Evolutionary conservation across 192 early-diverging fungal species (phyloP).

Genomic region (Podila minutissima): DNA sequence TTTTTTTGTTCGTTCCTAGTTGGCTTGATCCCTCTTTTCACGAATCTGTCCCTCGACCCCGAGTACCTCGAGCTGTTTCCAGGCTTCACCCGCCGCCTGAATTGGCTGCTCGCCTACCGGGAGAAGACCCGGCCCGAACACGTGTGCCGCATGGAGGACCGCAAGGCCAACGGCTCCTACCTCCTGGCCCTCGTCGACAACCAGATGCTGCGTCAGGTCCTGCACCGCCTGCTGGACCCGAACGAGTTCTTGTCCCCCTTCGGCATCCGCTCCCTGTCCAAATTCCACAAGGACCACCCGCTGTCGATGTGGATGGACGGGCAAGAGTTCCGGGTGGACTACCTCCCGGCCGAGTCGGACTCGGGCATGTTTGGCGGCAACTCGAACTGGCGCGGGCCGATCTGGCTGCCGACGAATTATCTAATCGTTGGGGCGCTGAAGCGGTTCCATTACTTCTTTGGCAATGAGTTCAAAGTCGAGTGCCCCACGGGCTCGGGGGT

Average conservation of each 20-base stretch:
- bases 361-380: conserved; percentile 52
- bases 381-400: conserved; percentile 46
- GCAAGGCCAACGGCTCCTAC: conserved; percentile 29
- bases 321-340: conserved; percentile 58
- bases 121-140: conserved; percentile 22
- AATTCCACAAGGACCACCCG: conserved; percentile 56
- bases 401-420: conserved; percentile 45
- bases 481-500: conserved; percentile 35
- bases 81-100: conserved; percentile 26
- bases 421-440: conserved; percentile 22
- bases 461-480: conserved; percentile 41
- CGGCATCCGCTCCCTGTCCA: conserved; percentile 60
- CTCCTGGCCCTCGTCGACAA: conserved; percentile 55
- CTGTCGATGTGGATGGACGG: conserved; percentile 54
- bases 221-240: conserved; percentile 58
- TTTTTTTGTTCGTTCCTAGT: conserved; percentile 11
- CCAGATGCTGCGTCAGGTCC: conserved; percentile 50
- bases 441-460: conserved; percentile 51
- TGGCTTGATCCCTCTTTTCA: conserved; percentile 59
- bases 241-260: conserved; percentile 60
- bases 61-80: conserved; percentile 48
- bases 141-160: conserved; percentile 40
- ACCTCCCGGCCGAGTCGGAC: conserved; percentile 54
- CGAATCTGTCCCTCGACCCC: conserved; percentile 55
- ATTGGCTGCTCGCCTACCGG: conserved; percentile 39